Base-by-base conservation (phyloP, 208 protist genomes). In the Strigomonas culicis region DNA sequence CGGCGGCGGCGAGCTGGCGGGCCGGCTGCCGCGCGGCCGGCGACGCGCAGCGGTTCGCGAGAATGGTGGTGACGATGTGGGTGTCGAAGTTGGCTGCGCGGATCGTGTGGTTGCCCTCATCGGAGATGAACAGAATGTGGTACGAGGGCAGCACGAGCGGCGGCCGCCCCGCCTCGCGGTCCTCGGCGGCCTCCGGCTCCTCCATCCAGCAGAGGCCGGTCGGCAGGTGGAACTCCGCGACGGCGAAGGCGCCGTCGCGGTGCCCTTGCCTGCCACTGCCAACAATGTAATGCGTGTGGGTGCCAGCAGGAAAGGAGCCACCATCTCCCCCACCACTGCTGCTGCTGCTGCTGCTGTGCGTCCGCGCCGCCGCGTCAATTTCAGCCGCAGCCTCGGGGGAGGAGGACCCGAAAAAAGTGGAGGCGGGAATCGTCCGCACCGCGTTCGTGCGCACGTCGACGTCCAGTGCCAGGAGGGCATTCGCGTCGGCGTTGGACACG, bases 91-190 rank as follows among this genome's bases (percentile, higher is more conserved):
- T 49, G 24, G 73, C 74, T 13, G 72, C 50, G 3, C 79, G 60
- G 22, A 85, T 78, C 0, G 70, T 59, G 59, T 77, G 63, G 41
- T 85, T 85, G 22, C 70, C 72, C 10, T 28, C 32, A 59, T 85
- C 79, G 58, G 70, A 77, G 28, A 85, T 75, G 71, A 85, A 85
- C 24, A 85, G 61, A 1, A 77, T 49, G 19, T 19, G 30, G 27
- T 41, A 61, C 49, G 49, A 53, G 28, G 21, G 49, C 3, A 31
- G 49, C 27, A 17, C 49, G 17, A 53, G 10, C 39, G 39, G 19
- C 4, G 25, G 13, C 24, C 43, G 58, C 24, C 2, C 39, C 22
- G 32, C 44, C 36, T 30, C 55, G 19, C 4, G 7, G 47, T 53
- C 21, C 47, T 53, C 47, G 47, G n/a, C 47, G 21, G 19, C 21